Base-by-base conservation (phyloP, 2,329 filamentous ascomycete species). In the Pseudofabraea citricarpa region DNA sequence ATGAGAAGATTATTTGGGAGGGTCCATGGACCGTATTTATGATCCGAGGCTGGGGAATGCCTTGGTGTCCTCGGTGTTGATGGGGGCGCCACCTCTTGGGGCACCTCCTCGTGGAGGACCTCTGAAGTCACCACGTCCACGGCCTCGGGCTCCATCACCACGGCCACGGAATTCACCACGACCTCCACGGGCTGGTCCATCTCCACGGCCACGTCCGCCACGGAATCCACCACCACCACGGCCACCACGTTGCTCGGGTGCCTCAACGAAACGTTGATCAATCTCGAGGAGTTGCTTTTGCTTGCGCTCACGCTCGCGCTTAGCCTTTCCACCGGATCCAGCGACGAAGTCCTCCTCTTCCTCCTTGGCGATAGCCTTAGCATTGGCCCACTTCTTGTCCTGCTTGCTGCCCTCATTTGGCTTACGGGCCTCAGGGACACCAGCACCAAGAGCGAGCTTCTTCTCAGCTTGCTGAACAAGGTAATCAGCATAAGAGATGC, bases 361-460 rank as follows among this genome's bases (percentile, higher is more conserved):
- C 13, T 81, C 73, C 67, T 85, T 84, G 63, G 70, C 64, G 45
- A 86, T 72, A 46, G 76, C 64, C 75, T 90, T 94, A 65, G 89
- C 90, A 60, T 78, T 75, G 61, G 86, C 87, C 87, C 90, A 95
- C 79, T 96, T 93, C 81, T 93, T 91, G 76, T 90, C 83, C 60
- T 73, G 65, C 75, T 89, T 88, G 74, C 75, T 79, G 62, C 90
- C 90, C 75, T 96, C 90, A 76, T 97, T 96, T 69, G 91, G 74
- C 75, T 90, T 83, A 73, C 93, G 91, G 63, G 89, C 77, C 61
- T 87, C 79, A 60, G 83, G 77, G 57, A 72, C 68, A 57, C 78
- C 79, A 53, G 75, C 68, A 57, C 74, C 76, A 47, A 91, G 79
- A 54, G 79, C 78, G 54, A 80, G 71, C 74, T 89, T 90, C 80